A percentile compares a stretch with the other conserved stretches of the same genome.
Evolutionary conservation across 73 alveolate species (phyloP).

Genomic region (Paramecium biaurelia): DNA sequence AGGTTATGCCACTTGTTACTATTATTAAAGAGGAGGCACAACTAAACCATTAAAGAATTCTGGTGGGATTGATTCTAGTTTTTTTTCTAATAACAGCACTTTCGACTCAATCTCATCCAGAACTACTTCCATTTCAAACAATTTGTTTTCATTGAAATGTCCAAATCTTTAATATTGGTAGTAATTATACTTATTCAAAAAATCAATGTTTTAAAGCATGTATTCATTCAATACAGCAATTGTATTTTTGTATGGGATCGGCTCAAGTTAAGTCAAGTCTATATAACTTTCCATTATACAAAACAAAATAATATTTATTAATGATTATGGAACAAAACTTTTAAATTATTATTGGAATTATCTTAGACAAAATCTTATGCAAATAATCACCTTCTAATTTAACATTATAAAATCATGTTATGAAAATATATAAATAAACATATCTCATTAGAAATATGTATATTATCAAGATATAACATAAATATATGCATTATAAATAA

Average conservation of each 20-base stretch:
- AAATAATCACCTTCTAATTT: no score
- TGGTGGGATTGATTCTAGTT: background rate
- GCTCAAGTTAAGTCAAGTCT: slow-evolving; percentile 21
- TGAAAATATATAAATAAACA: no score
- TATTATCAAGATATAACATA: no score
- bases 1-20: background rate
- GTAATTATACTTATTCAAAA: background rate
- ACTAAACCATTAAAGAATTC: slow-evolving; percentile 1
- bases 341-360: background rate
- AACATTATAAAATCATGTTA: background rate
- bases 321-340: background rate
- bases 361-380: background rate
- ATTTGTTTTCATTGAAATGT: slow-evolving; percentile 42
- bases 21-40: background rate
- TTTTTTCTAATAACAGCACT: background rate
- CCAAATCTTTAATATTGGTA: background rate
- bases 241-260: slow-evolving; percentile 27
- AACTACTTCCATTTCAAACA: slow-evolving; percentile 34
- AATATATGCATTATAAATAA: no score
- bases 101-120: slow-evolving; percentile 47
- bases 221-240: slow-evolving; percentile 13
- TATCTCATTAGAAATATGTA: no score
- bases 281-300: slow-evolving; percentile 6
- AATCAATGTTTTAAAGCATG: slow-evolving; percentile 12
- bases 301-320: background rate